These are phyloP conservation scores for Hygrophorus russula DNA, from an alignment of 768 basidiomycete genomes.

Conservation along the genomic window DNA sequence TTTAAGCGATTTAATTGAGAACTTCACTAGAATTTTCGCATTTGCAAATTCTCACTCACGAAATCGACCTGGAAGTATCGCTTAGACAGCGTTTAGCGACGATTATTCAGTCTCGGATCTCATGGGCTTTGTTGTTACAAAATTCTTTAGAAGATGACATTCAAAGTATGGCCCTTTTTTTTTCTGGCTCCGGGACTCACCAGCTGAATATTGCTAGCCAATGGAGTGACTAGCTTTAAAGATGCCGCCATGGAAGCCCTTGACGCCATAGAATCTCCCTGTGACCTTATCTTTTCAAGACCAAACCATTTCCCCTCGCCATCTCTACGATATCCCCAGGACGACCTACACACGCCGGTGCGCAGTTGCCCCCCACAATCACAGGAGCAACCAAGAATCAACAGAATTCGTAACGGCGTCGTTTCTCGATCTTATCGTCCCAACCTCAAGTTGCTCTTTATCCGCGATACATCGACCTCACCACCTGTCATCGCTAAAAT, in stretches of 20 bases:
- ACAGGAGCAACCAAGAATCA: neutral
- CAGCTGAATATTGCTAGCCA: neutral
- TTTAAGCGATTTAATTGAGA: neutral
- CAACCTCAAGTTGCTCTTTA: slow-evolving; percentile 1
- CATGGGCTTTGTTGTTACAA: slow-evolving; percentile 35
- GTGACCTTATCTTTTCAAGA: slow-evolving; percentile 22
- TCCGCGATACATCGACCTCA: slow-evolving; percentile 1
- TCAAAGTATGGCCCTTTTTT: slow-evolving; percentile 2
- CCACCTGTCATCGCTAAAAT: slow-evolving; percentile 17
- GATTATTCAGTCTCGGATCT: slow-evolving; percentile 32
- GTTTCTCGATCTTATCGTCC: neutral
- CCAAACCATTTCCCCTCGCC: slow-evolving; percentile 12
- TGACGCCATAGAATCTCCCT: slow-evolving; percentile 25
- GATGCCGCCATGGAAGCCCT: slow-evolving; percentile 31
- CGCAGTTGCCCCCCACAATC: slow-evolving; percentile 13
- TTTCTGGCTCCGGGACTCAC: slow-evolving; percentile 6
- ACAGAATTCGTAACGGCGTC: neutral
- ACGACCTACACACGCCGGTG: slow-evolving; percentile 5
- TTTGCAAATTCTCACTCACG: slow-evolving; percentile 14
- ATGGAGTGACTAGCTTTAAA: slow-evolving; percentile 16
- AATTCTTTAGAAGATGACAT: slow-evolving; percentile 24
- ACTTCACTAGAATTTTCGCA: slow-evolving; percentile 8
- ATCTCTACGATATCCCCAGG: slow-evolving; percentile 14
- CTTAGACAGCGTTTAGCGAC: slow-evolving; percentile 28
- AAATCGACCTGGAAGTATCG: slow-evolving; percentile 38